Evolutionary conservation across 176 grass and related monocot species (phyloP), one percentile per base, ranked within the genome.

Genomic region (Saccharum officinarum): DNA sequence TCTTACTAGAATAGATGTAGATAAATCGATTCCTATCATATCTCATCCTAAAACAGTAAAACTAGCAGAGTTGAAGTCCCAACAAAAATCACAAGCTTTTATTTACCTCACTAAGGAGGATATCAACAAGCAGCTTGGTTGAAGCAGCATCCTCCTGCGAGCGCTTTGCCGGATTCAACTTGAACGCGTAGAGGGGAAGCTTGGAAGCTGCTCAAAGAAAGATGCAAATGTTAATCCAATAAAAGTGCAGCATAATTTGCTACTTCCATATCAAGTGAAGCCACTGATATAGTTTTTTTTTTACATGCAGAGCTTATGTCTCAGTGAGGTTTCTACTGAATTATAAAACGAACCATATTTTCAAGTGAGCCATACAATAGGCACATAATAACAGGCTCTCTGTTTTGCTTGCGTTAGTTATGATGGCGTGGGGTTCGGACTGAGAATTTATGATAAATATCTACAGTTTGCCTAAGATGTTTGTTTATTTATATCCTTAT

Each of bases 81-180:
- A 78, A 83, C 5, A 7, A 82, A 78, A 18, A 59, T 1, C 8
- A 30, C 17, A 25, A 45, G 37, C 10, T 74, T 83, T 23, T 74
- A 54, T 67, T 89, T 95, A 98, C 97, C 97, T 94, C 84, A 12
- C 87, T 90, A 47, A 99, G 90, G 63, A 99, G 87, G 61, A 99
- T 84, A 82, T 93, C 89, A 82, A 99, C 80, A 62, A 99, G 88
- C 82, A 87, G 84, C 6, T 92, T 86, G 18, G 72, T 28, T 14
- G 83, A 52, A 64, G 61, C 59, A 55, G 37, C 83, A 23, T 79
- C 90, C 34, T 70, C 83, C 26, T 67, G 85, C 1, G 67, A 83
- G 44, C 38, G 62, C 75, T 67, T 69, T 41, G 33, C 80, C 1
- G 50, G 46, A 23, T 86, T 79, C 15, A 76, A 80, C 75, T 93